phyloP scores from a whole-genome alignment of 2,329 filamentous ascomycete genomes.

The Aspergillus ochraceoroseus region DNA sequence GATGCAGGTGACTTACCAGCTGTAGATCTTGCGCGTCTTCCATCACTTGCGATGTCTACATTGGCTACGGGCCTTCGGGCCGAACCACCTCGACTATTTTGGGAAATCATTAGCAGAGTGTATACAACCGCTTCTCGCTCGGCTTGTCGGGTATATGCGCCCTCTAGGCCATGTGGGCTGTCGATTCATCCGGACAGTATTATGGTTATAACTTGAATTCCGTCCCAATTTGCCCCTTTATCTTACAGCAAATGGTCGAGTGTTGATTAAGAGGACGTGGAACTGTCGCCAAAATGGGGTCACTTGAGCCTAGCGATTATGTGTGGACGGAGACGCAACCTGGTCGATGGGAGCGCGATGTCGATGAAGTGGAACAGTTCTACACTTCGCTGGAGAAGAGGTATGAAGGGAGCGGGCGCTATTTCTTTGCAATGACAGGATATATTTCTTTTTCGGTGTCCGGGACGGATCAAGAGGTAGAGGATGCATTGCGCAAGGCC shows the following conservation, averaged over 20 bases:
- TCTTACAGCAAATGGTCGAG: no score
- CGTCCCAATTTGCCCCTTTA: background rate
- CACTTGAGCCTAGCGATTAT: constrained; percentile 2
- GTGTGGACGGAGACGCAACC: constrained; percentile 9
- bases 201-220: constrained; percentile 3
- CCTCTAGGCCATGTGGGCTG: background rate
- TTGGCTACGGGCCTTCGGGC: constrained; percentile 11
- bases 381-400: constrained; percentile 38
- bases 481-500: constrained; percentile 17
- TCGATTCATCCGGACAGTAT: background rate
- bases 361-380: constrained; percentile 43
- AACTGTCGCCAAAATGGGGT: constrained; percentile 5
- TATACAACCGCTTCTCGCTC: background rate
- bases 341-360: constrained; percentile 24
- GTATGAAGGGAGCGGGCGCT: constrained; percentile 38
- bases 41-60: background rate
- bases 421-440: constrained; percentile 44
- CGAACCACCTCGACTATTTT: constrained; percentile 9
- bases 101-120: no score
- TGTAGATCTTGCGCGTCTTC: no score
- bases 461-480: constrained; percentile 4
- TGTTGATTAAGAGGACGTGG: background rate
- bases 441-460: constrained; percentile 28
- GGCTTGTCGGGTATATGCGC: no score
- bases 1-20: no score